phyloP scores from a whole-genome alignment of 495 filamentous ascomycete species.

The Hyaloscypha hepaticicola region DNA sequence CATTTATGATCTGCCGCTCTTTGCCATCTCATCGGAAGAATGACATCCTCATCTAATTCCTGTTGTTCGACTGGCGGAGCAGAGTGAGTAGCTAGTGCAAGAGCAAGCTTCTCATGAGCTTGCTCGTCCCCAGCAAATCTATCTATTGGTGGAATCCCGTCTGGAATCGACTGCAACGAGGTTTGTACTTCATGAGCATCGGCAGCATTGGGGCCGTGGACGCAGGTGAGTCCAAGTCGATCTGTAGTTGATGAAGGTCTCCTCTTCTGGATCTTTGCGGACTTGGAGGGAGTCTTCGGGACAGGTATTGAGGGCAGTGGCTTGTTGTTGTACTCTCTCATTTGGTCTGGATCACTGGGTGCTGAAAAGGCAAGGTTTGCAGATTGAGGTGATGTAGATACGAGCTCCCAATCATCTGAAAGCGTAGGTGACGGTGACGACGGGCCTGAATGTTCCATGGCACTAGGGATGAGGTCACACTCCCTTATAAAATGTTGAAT shows the following conservation, averaged over 20 bases:
- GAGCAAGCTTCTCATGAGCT: conserved; percentile 21
- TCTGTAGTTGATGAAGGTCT: not conserved
- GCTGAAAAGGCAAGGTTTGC: not conserved
- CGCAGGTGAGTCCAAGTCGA: conserved; percentile 4
- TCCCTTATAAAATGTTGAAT: conserved; percentile 18
- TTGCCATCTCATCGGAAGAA: not conserved
- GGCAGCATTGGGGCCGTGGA: not conserved
- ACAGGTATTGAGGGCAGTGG: conserved; percentile 22
- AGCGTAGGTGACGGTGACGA: not conserved
- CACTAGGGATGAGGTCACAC: conserved; percentile 17
- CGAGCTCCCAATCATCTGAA: conserved; percentile 13
- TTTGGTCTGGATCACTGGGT: conserved; percentile 13
- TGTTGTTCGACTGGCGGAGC: too few species aligned
- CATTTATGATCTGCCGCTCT: not conserved
- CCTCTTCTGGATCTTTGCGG: not conserved
- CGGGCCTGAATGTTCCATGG: not conserved
- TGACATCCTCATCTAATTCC: not conserved
- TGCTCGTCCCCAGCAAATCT: conserved; percentile 14
- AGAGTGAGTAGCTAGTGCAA: too few species aligned
- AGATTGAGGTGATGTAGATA: not conserved
- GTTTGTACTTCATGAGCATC: conserved; percentile 12
- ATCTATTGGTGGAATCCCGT: conserved; percentile 13
- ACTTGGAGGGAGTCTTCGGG: not conserved
- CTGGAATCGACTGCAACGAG: not conserved
- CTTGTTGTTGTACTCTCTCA: conserved; percentile 5